phyloP scores from a whole-genome alignment of 208 protist species.

The Leishmania aethiopica region DNA sequence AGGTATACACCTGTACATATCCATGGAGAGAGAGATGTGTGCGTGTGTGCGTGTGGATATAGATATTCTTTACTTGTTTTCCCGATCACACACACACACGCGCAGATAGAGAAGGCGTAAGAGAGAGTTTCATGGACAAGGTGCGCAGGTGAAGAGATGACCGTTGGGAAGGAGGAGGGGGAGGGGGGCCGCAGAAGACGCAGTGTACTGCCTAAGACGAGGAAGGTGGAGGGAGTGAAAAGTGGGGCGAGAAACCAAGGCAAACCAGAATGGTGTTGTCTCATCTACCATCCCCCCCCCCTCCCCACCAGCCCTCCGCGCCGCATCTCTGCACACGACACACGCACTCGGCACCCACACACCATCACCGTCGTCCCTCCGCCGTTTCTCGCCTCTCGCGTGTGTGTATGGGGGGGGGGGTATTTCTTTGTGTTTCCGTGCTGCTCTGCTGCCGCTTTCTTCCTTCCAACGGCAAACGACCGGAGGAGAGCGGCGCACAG shows the following conservation, averaged over 20 bases:
- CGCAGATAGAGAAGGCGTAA: neutral
- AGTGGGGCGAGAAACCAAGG: neutral
- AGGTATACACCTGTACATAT: neutral
- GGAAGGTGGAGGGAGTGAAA: neutral
- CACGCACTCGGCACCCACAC: neutral
- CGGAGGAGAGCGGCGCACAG: neutral
- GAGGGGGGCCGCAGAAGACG: neutral
- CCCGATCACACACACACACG: too few relatives aligned
- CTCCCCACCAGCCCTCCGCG: neutral
- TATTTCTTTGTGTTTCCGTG: too few relatives aligned
- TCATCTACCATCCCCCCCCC: neutral
- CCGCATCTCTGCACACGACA: neutral
- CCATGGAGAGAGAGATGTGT: neutral
- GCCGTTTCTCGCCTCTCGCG: neutral
- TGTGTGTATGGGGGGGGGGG: too few relatives aligned
- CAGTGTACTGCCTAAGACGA: neutral
- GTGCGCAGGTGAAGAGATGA: neutral
- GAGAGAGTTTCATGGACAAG: neutral
- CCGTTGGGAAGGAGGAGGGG: neutral
- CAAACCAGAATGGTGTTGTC: neutral
- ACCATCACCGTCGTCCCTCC: neutral
- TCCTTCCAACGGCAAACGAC: neutral
- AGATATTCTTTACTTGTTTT: too few relatives aligned
- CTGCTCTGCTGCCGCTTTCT: neutral
- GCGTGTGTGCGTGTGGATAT: neutral